Evolutionary conservation across 2,329 filamentous ascomycete species (phyloP).

Genomic region (Ambrosiella xylebori): DNA sequence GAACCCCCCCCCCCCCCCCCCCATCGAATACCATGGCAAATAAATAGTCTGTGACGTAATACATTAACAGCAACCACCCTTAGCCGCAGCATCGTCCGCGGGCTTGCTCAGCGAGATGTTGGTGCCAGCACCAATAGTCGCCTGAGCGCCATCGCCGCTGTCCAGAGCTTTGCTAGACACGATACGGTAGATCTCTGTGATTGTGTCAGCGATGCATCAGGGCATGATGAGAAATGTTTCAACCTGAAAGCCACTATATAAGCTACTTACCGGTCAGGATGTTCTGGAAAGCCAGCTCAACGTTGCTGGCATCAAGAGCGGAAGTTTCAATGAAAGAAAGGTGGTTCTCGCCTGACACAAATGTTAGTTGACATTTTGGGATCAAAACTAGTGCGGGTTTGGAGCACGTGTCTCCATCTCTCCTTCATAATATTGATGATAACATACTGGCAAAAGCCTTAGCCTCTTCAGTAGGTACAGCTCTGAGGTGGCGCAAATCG

Average conservation of each 20-base stretch:
- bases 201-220: background rate
- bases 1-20: background rate
- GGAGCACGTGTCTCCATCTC: background rate
- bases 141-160: slow-evolving; percentile 65
- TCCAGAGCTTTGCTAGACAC: slow-evolving; percentile 96
- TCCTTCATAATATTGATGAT: background rate
- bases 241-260: background rate
- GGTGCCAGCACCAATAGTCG: slow-evolving; percentile 61
- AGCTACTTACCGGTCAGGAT: slow-evolving; percentile 71
- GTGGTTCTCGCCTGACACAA: slow-evolving; percentile 69
- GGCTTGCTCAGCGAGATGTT: slow-evolving; percentile 80
- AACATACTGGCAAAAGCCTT: slow-evolving; percentile 86
- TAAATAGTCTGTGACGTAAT: slow-evolving; percentile 12
- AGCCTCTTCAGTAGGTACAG: slow-evolving; percentile 92
- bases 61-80: slow-evolving; percentile 62
- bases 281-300: slow-evolving; percentile 98
- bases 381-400: slow-evolving; percentile 5
- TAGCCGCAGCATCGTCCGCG: slow-evolving; percentile 55
- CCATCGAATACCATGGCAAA: slow-evolving; percentile 7
- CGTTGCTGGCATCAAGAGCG: slow-evolving; percentile 94
- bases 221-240: background rate
- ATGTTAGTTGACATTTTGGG: background rate
- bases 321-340: slow-evolving; percentile 99
- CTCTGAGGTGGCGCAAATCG: slow-evolving; percentile 95
- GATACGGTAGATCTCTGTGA: slow-evolving; percentile 91